Evolutionary conservation across 352 stramenopile species (phyloP).

Genomic region (Pythium phragmitis): DNA sequence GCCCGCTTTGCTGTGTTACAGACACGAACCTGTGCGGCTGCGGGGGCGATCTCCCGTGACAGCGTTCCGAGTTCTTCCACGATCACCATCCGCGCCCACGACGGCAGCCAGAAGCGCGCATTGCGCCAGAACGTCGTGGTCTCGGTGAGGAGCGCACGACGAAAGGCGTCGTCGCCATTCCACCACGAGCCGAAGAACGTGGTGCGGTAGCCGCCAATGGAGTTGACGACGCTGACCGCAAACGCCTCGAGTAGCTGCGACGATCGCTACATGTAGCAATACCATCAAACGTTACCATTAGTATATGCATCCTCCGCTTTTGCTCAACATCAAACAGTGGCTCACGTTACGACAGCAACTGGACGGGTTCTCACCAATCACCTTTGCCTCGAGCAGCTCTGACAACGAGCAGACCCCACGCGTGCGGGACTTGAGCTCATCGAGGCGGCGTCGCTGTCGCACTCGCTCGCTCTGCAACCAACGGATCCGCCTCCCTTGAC

Average conservation of each 20-base stretch:
- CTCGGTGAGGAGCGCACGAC: background rate
- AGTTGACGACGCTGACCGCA: background rate
- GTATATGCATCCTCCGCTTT: no score
- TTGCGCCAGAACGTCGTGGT: conserved; percentile 3
- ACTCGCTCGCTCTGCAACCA: background rate
- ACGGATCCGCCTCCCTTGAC: background rate
- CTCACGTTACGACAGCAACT: no score
- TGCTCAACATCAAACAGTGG: no score
- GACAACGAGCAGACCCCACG: background rate
- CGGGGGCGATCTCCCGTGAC: background rate
- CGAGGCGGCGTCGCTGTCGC: background rate
- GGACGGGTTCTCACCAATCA: no score
- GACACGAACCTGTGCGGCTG: background rate
- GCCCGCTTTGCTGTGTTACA: no score
- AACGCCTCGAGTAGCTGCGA: background rate
- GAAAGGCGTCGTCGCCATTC: background rate
- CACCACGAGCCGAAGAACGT: background rate
- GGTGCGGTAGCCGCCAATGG: background rate
- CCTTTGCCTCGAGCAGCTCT: background rate
- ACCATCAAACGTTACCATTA: no score
- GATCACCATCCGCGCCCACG: background rate
- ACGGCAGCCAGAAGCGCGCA: conserved; percentile 6
- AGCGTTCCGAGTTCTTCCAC: background rate
- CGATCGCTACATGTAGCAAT: background rate
- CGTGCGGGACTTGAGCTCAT: background rate